A percentile compares a stretch with the other conserved stretches of the same genome.
phyloP scores from a whole-genome alignment of 345 rosid species.

The Rhodamnia rubescens region DNA sequence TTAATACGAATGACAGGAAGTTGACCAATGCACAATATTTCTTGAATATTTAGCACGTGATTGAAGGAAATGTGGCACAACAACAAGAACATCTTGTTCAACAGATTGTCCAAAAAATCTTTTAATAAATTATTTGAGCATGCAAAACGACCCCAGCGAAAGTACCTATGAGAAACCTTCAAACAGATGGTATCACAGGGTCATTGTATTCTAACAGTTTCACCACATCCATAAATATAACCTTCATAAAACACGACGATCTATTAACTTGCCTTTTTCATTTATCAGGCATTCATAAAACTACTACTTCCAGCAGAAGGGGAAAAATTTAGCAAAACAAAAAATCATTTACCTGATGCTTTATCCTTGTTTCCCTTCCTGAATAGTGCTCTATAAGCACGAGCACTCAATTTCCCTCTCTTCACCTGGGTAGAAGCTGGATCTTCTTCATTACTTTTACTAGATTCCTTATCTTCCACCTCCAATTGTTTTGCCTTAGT shows the following conservation, averaged over 20 bases:
- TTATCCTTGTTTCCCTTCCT: slow-evolving; percentile 14
- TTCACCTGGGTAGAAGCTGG: not conserved
- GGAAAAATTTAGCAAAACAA: not conserved
- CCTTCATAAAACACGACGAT: not conserved
- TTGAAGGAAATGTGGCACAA: not conserved
- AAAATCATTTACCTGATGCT: slow-evolving; percentile 12
- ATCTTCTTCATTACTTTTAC: slow-evolving; percentile 1
- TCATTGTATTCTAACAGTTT: not conserved
- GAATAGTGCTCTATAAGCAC: slow-evolving; percentile 33
- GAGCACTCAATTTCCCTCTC: slow-evolving; percentile 17
- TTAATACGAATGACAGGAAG: not conserved
- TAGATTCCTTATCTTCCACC: slow-evolving; percentile 19
- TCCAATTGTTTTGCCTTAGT: slow-evolving; percentile 22
- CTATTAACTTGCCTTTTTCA: not conserved
- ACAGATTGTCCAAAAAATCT: not conserved
- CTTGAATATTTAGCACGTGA: not conserved
- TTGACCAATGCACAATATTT: not conserved
- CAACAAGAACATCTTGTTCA: not conserved
- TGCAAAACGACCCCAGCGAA: not conserved
- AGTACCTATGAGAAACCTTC: not conserved
- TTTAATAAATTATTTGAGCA: not conserved
- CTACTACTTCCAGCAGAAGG: not conserved
- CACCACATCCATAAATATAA: not conserved
- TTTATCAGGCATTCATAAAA: not conserved
- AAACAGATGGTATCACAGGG: not conserved